phyloP scores from a whole-genome alignment of 345 rosid genomes.

The Abelmoschus esculentus region DNA sequence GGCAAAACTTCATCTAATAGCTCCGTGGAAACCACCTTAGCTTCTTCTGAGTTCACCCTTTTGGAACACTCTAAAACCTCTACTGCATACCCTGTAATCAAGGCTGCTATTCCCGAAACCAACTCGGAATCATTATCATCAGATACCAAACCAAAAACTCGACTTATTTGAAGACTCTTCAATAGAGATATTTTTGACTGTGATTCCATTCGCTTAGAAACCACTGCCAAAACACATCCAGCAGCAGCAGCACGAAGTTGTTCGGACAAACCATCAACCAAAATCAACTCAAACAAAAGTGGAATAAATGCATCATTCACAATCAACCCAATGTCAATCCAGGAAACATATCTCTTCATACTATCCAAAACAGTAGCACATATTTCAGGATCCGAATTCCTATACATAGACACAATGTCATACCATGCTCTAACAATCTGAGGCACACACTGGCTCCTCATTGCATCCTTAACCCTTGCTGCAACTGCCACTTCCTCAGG shows the following conservation, averaged over 20 bases:
- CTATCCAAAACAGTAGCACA: constrained; percentile 64
- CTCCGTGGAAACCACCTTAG: constrained; percentile 44
- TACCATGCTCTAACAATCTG: constrained; percentile 88
- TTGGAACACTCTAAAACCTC: constrained; percentile 84
- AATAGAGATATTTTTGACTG: constrained; percentile 57
- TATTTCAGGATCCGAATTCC: constrained; percentile 61
- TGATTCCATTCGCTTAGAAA: constrained; percentile 83
- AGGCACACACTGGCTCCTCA: constrained; percentile 89
- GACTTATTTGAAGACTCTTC: constrained; percentile 56
- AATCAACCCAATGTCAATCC: constrained; percentile 87
- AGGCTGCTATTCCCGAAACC: constrained; percentile 45
- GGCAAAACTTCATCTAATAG: constrained; percentile 86
- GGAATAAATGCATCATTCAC: constrained; percentile 70
- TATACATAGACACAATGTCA: constrained; percentile 56
- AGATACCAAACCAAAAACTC: constrained; percentile 57
- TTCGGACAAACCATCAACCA: constrained; percentile 53
- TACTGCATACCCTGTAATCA: constrained; percentile 74
- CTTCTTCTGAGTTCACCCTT: constrained; percentile 53
- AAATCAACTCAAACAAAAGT: constrained; percentile 62
- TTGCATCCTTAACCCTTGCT: constrained; percentile 78
- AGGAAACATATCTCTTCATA: constrained; percentile 74
- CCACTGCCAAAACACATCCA: constrained; percentile 76
- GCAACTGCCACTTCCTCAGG: constrained; percentile 60
- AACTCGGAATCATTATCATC: constrained; percentile 60
- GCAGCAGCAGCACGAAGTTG: constrained; percentile 76